Evolutionary conservation across 768 basidiomycete species (phyloP).

Genomic region (Russula lepida): DNA sequence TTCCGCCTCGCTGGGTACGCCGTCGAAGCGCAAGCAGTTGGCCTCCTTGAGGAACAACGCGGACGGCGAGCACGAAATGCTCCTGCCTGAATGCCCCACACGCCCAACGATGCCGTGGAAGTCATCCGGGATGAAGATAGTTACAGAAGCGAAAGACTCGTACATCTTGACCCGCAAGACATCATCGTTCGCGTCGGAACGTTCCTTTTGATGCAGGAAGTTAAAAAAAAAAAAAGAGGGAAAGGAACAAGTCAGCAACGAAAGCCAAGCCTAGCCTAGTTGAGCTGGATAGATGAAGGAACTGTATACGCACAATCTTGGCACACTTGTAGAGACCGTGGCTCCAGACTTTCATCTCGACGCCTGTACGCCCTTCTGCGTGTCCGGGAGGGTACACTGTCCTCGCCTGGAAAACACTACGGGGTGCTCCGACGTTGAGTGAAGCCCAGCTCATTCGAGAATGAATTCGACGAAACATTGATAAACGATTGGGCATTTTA

Average conservation of each 20-base stretch:
- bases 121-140: slow-evolving; percentile 7
- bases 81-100: slow-evolving; percentile 12
- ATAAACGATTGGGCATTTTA: background rate
- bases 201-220: too few relatives aligned
- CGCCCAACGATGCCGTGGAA: slow-evolving; percentile 15
- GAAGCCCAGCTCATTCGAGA: background rate
- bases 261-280: background rate
- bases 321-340: background rate
- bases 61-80: slow-evolving; percentile 9
- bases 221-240: too few relatives aligned
- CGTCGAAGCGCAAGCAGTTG: slow-evolving; percentile 5
- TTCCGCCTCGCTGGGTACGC: background rate
- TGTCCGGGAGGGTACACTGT: background rate
- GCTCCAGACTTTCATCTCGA: background rate
- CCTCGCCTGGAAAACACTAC: background rate
- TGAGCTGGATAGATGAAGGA: background rate
- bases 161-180: slow-evolving; percentile 9
- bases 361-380: background rate
- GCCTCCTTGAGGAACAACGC: slow-evolving; percentile 7
- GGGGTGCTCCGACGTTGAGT: background rate
- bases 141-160: slow-evolving; percentile 5
- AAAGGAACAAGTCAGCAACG: background rate
- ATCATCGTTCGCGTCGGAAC: background rate
- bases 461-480: background rate
- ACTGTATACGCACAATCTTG: slow-evolving; percentile 1